A percentile compares a stretch with the other conserved stretches of the same genome.
phyloP scores from a whole-genome alignment of 2,329 filamentous ascomycete genomes.

The Alternaria sp. region DNA sequence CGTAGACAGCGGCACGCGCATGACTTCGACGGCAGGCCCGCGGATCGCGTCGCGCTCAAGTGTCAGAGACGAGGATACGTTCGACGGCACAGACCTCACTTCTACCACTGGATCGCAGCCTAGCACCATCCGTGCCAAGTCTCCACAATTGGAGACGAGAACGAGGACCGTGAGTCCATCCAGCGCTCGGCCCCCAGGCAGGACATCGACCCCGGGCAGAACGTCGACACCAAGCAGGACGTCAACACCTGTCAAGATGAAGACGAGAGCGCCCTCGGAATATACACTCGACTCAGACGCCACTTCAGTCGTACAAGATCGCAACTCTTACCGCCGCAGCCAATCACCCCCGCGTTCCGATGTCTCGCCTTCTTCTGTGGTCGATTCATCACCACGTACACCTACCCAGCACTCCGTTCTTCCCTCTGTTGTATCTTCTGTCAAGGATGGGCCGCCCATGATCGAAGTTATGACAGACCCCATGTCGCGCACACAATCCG shows the following conservation, averaged over 20 bases:
- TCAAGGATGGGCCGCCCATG: conserved; percentile 46
- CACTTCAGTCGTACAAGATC: conserved; percentile 54
- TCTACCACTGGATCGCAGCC: conserved; percentile 50
- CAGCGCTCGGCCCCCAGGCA: conserved; percentile 24
- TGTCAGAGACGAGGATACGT: conserved; percentile 47
- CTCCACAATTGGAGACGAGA: conserved; percentile 25
- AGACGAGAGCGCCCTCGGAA: conserved; percentile 48
- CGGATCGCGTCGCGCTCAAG: conserved; percentile 51
- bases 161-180: conserved; percentile 36
- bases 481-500: conserved; percentile 39
- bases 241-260: conserved; percentile 26
- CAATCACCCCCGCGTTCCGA: conserved; percentile 46
- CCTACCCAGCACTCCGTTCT: conserved; percentile 50
- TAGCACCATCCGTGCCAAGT: conserved; percentile 46
- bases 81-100: conserved; percentile 52
- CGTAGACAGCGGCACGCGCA: conserved; percentile 48
- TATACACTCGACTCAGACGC: conserved; percentile 55
- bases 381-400: conserved; percentile 55
- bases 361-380: conserved; percentile 48
- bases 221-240: conserved; percentile 28
- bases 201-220: conserved; percentile 28
- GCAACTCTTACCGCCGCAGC: conserved; percentile 26
- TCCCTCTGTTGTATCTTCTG: conserved; percentile 37
- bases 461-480: conserved; percentile 55
- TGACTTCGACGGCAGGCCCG: conserved; percentile 45